phyloP scores from a whole-genome alignment of 2,329 filamentous ascomycete species.

The Thielaviopsis populi region DNA sequence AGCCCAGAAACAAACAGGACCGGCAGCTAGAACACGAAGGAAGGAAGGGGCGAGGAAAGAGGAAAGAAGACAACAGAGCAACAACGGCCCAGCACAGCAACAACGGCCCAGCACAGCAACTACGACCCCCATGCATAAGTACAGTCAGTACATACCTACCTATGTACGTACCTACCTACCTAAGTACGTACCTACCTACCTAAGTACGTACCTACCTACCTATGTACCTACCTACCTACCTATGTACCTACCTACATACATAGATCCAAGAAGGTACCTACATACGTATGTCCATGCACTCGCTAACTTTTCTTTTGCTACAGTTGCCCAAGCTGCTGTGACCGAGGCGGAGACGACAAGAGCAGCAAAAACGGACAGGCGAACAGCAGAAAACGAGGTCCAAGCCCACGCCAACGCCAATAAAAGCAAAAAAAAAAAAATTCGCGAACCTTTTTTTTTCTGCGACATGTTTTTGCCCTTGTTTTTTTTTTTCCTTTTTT shows the following conservation, averaged over 20 bases:
- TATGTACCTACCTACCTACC: too few species aligned
- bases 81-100: not conserved
- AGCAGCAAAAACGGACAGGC: not conserved
- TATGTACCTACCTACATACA: not conserved
- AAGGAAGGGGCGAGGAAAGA: conserved; percentile 8
- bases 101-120: too few species aligned
- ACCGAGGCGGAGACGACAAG: not conserved
- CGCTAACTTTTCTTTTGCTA: not conserved
- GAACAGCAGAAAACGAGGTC: not conserved
- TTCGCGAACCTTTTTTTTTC: not conserved
- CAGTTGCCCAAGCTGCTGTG: not conserved
- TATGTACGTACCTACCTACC: too few species aligned
- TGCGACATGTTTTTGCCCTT: not conserved
- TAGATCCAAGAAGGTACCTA: too few species aligned
- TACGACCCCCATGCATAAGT: too few species aligned
- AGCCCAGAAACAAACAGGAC: not conserved
- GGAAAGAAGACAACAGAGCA: not conserved
- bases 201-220: too few species aligned
- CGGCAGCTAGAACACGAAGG: not conserved
- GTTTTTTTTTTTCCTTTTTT: too few species aligned
- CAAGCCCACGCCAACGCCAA: not conserved
- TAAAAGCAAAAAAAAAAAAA: too few species aligned
- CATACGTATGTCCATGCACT: not conserved
- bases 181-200: too few species aligned
- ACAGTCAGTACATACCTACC: too few species aligned